Conservation (phyloP, 176 grass and related monocot species). For the Rhynchospora tenuis region DNA sequence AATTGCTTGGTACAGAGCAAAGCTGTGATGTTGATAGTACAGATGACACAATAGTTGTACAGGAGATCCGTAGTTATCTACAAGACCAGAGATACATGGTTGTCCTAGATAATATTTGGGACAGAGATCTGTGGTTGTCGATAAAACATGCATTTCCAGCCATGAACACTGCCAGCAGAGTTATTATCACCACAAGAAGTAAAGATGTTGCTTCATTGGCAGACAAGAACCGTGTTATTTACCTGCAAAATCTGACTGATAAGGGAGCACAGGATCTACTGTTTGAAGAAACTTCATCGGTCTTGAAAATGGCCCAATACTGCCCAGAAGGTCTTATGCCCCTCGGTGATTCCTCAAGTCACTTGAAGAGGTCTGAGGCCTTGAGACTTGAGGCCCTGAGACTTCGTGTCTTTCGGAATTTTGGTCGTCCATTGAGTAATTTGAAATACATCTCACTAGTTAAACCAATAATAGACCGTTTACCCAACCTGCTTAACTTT, state of each 20-base stretch:
- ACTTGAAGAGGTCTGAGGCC: conserved; percentile 1
- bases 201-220: conserved; percentile 33
- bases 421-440: conserved; percentile 16
- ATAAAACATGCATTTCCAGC: conserved; percentile 24
- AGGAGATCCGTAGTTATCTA: conserved; percentile 21
- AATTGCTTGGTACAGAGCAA: neutral
- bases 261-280: conserved; percentile 39
- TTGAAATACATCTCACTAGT: conserved; percentile 18
- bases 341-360: conserved; percentile 22
- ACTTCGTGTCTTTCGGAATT: no score
- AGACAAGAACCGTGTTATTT: neutral
- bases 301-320: conserved; percentile 29
- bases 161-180: conserved; percentile 18
- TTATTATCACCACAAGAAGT: conserved; percentile 36
- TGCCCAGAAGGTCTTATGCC: conserved; percentile 41
- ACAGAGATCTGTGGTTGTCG: conserved; percentile 15
- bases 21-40: conserved; percentile 11
- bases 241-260: conserved; percentile 10
- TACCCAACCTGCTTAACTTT: conserved; percentile 34
- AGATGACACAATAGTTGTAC: neutral
- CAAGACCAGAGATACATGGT: conserved; percentile 35
- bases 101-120: no score
- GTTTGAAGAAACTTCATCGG: conserved; percentile 35
- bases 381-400: no score
- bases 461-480: neutral